Conservation (phyloP, 305 asterid species). For the Rubia occidens region DNA sequence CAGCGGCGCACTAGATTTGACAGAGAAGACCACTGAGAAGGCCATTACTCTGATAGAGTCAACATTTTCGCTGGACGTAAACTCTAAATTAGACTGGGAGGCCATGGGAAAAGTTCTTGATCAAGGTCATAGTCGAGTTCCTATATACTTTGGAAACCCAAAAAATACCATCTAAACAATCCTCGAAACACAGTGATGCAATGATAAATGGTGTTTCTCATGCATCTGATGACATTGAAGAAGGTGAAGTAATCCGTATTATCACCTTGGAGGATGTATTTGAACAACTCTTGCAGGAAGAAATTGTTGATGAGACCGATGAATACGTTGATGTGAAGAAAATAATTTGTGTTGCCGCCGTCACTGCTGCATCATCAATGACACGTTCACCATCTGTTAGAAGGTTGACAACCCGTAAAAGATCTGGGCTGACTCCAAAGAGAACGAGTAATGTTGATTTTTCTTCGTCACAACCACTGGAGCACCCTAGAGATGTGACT, state of each 20-base stretch:
- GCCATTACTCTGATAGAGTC: slow-evolving; percentile 94
- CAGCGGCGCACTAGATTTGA: slow-evolving; percentile 83
- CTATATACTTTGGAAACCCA: too few relatives aligned
- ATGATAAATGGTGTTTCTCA: slow-evolving; percentile 24
- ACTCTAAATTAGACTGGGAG: slow-evolving; percentile 90
- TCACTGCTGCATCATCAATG: slow-evolving; percentile 85
- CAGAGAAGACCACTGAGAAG: slow-evolving; percentile 88
- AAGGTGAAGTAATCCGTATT: slow-evolving; percentile 78
- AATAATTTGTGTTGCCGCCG: slow-evolving; percentile 95
- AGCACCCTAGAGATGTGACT: slow-evolving; percentile 30
- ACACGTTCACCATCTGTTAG: slow-evolving; percentile 85
- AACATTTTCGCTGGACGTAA: slow-evolving; percentile 73
- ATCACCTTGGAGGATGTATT: slow-evolving; percentile 91
- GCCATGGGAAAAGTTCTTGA: slow-evolving; percentile 78
- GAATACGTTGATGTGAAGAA: slow-evolving; percentile 91
- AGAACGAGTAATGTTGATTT: slow-evolving; percentile 39
- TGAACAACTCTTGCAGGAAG: slow-evolving; percentile 97
- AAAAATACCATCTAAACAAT: slow-evolving; percentile 20
- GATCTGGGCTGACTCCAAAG: slow-evolving; percentile 40
- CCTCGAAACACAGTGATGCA: slow-evolving; percentile 33
- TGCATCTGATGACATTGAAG: slow-evolving; percentile 53
- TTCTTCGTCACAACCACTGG: slow-evolving; percentile 25
- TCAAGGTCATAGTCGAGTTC: slow-evolving; percentile 84
- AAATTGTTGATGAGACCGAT: slow-evolving; percentile 95
- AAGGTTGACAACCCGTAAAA: slow-evolving; percentile 53